Evolutionary conservation across 2,329 filamentous ascomycete genomes (phyloP), one percentile per base, ranked within the genome.

Genomic region (Trichoderma brevicompactum): DNA sequence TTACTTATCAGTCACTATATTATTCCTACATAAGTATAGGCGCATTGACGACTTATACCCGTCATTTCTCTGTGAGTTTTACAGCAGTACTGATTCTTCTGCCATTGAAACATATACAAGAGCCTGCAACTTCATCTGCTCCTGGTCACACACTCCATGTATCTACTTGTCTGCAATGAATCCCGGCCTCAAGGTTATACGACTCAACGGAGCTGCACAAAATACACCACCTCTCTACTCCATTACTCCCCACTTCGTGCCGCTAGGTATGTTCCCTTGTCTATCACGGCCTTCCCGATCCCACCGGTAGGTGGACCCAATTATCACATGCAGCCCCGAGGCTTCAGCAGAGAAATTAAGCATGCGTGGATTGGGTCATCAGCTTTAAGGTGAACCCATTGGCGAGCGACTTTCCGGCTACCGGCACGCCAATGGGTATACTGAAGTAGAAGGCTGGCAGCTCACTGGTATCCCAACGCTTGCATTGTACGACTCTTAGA

Each of bases 321-420:
- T 62, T 32, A 40, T 46, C 13, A 40, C 28, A 43, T 48, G 40
- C 60, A 41, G 12, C n/a, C 46, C 49, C 7, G 23, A 36, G 4
- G 15, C 15, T 13, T 13, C 23, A 28, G 5, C 38, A 50, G 46
- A 41, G 12, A 41, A 64, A 15, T 28, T 64, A 7, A 38, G 23
- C 28, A 12, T 64, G 40, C 61, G 50, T 19, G 50, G 49, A n/a
- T 8, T 48, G 41, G 15, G 19, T 23, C 17, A 55, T 55, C 32
- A 55, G 15, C n/a, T 28, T 38, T 15, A 64, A 65, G 13, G 48
- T 64, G 61, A 38, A 23, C 50, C 53, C 52, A 13, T 23, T 50
- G 38, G 32, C 52, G 5, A 23, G 28, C 43, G 36, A 52, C 32
- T 55, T 55, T 48, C 28, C 49, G 13, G 41, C 55, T 17, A 64